Percentiles rank a stretch among this genome's conserved stretches.
phyloP scores from a whole-genome alignment of 148 eudicot species.

The Drosera capensis region DNA sequence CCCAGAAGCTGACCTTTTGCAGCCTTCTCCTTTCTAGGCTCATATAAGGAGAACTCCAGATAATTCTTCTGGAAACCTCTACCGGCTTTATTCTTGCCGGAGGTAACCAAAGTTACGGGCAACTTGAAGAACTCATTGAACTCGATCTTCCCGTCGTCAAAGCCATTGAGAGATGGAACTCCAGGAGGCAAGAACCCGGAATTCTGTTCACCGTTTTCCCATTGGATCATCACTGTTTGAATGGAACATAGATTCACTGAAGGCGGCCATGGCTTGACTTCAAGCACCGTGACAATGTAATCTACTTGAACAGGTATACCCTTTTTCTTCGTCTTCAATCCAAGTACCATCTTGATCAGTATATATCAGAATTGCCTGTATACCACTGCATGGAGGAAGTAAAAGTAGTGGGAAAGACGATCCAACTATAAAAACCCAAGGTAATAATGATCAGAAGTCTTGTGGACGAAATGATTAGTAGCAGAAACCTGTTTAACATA shows the following conservation, averaged over 20 bases:
- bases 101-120: slow-evolving; percentile 29
- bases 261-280: slow-evolving; percentile 96
- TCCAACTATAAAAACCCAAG: too few species aligned
- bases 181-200: slow-evolving; percentile 51
- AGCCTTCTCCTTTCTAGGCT: slow-evolving; percentile 56
- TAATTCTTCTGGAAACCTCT: slow-evolving; percentile 54
- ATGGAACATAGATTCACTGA: slow-evolving; percentile 59
- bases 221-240: slow-evolving; percentile 58
- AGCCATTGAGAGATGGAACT: slow-evolving; percentile 28
- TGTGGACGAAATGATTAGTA: too few species aligned
- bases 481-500: too few species aligned
- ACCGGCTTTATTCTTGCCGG: slow-evolving; percentile 20
- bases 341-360: slow-evolving; percentile 45
- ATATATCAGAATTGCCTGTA: neutral
- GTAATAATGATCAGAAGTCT: too few species aligned
- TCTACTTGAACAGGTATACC: slow-evolving; percentile 52
- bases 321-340: slow-evolving; percentile 56
- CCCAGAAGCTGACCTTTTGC: slow-evolving; percentile 65
- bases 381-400: too few species aligned
- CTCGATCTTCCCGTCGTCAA: slow-evolving; percentile 39
- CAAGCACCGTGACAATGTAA: slow-evolving; percentile 55
- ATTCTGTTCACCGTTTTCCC: slow-evolving; percentile 72
- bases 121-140: slow-evolving; percentile 60
- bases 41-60: slow-evolving; percentile 66
- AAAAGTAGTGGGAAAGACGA: too few species aligned